These are phyloP conservation scores for Aspergillus bombycis DNA, from an alignment of 2,329 filamentous ascomycete species.

Conservation along the genomic window DNA sequence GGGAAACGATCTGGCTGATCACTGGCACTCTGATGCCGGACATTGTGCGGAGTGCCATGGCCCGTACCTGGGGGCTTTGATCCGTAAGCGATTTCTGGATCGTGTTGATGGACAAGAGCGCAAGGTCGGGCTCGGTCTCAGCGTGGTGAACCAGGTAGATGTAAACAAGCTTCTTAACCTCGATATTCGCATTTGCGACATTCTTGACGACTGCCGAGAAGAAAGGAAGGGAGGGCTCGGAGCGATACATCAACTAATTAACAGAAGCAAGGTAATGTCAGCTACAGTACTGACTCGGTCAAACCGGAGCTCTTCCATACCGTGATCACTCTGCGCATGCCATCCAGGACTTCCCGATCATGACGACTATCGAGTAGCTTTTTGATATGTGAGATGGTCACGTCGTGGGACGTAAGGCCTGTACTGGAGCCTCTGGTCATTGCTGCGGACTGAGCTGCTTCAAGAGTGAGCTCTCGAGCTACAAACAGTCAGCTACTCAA, in stretches of 20 bases:
- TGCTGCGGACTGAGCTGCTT: conserved; percentile 89
- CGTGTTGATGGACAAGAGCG: conserved; percentile 94
- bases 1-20: conserved; percentile 94
- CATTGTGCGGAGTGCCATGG: conserved; percentile 94
- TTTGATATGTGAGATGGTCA: conserved; percentile 84
- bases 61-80: conserved; percentile 83
- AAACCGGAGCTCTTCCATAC: conserved; percentile 52
- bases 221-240: conserved; percentile 84
- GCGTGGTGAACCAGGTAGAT: conserved; percentile 97
- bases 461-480: conserved; percentile 96
- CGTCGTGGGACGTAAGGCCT: conserved; percentile 63
- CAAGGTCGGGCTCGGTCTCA: conserved; percentile 92
- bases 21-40: conserved; percentile 95
- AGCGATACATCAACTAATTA: conserved; percentile 86
- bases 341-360: conserved; percentile 91
- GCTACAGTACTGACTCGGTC: conserved; percentile 10
- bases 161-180: conserved; percentile 98
- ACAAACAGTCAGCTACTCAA: conserved; percentile 30
- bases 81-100: conserved; percentile 98
- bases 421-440: conserved; percentile 54
- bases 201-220: conserved; percentile 99
- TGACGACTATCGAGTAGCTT: conserved; percentile 92
- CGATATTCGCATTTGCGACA: conserved; percentile 87
- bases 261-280: conserved; percentile 18
- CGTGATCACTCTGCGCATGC: conserved; percentile 82